Conservation (phyloP, 2,329 filamentous ascomycete species). For the Dactylonectria macrodidyma region DNA sequence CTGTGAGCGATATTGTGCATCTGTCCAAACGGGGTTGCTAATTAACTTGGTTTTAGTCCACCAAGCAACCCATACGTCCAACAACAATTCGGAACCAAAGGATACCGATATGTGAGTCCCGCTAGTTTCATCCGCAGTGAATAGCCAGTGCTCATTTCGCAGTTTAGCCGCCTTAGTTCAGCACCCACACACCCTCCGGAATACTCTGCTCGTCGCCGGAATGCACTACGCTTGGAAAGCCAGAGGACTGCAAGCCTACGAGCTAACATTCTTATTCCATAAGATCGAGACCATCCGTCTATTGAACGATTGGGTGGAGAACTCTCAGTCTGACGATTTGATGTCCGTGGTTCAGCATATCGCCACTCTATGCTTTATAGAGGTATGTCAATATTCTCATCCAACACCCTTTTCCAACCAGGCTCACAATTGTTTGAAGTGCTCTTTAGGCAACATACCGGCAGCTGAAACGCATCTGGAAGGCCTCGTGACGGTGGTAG, state of each 20-base stretch:
- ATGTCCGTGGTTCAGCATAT: conserved; percentile 42
- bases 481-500: conserved; percentile 35
- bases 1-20: conserved; percentile 29
- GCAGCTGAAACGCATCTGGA: conserved; percentile 41
- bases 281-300: conserved; percentile 38
- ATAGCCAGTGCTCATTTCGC: neutral
- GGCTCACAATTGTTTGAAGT: conserved; percentile 14
- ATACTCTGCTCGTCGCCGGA: conserved; percentile 40
- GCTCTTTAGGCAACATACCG: conserved; percentile 35
- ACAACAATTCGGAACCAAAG: conserved; percentile 18
- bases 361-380: conserved; percentile 37
- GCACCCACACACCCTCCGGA: conserved; percentile 38
- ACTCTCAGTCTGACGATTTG: conserved; percentile 21
- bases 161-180: conserved; percentile 37
- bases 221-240: conserved; percentile 44
- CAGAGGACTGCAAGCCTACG: conserved; percentile 35
- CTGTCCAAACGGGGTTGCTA: neutral
- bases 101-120: conserved; percentile 28
- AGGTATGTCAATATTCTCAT: conserved; percentile 18
- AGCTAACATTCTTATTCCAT: conserved; percentile 41
- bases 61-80: conserved; percentile 30
- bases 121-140: no score
- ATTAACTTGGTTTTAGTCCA: conserved; percentile 23
- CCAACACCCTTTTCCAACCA: neutral
- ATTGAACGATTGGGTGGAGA: conserved; percentile 37